A percentile compares a stretch with the other conserved stretches of the same genome.
phyloP scores from a whole-genome alignment of 306 rosid species.

The Quercus robur region DNA sequence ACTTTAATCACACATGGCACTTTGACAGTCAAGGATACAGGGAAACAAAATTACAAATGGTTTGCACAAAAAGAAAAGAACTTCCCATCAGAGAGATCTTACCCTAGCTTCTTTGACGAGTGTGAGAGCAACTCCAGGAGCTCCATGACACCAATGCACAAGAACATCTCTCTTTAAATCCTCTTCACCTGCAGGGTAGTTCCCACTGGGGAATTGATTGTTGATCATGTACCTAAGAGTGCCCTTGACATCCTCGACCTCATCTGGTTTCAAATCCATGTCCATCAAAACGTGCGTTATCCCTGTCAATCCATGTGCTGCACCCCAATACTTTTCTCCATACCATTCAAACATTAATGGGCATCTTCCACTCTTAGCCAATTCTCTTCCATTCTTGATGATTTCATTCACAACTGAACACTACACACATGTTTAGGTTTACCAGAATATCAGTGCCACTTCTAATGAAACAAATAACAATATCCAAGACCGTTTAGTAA shows the following conservation, averaged over 20 bases:
- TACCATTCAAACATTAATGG: conserved; percentile 81
- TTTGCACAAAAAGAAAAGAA: neutral
- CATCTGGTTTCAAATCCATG: conserved; percentile 65
- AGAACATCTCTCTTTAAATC: conserved; percentile 50
- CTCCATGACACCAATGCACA: conserved; percentile 92
- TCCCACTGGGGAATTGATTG: conserved; percentile 53
- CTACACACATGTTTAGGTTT: conserved; percentile 22
- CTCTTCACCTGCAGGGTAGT: conserved; percentile 62
- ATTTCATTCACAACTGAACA: conserved; percentile 48
- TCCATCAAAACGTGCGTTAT: conserved; percentile 74
- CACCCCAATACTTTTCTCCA: conserved; percentile 78
- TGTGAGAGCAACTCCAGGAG: conserved; percentile 72
- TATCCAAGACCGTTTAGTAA: conserved; percentile 1
- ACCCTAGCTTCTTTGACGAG: conserved; percentile 84
- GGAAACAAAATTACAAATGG: neutral
- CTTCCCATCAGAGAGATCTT: neutral
- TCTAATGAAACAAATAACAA: neutral
- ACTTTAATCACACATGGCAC: neutral
- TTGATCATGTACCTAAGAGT: conserved; percentile 68
- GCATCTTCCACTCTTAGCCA: conserved; percentile 47
- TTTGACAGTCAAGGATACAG: neutral
- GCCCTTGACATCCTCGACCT: conserved; percentile 56
- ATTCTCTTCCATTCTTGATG: conserved; percentile 53
- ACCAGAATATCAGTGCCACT: conserved; percentile 3
- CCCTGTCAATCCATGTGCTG: conserved; percentile 85